Conservation (phyloP, 495 filamentous ascomycete genomes). For the Hyaloscypha hepaticicola region DNA sequence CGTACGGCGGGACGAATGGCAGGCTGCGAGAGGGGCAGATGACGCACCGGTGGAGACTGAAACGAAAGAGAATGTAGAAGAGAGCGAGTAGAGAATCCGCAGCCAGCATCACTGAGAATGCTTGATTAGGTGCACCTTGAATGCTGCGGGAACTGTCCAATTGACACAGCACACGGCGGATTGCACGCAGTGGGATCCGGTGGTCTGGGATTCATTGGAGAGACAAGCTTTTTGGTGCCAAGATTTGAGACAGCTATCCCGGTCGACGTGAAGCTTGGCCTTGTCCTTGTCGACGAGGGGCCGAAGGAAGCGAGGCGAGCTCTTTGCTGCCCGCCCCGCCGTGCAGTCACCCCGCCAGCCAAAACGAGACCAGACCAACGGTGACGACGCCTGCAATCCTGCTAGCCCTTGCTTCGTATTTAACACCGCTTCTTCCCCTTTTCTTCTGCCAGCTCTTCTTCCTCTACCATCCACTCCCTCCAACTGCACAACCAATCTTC, state of each 20-base stretch:
- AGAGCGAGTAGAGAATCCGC: background rate
- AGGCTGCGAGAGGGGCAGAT: background rate
- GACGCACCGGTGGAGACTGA: slow-evolving; percentile 12
- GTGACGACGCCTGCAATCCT: too few relatives aligned
- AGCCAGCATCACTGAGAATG: too few relatives aligned
- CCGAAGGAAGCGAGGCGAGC: too few relatives aligned
- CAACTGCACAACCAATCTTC: background rate
- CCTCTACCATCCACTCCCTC: background rate
- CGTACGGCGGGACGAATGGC: background rate
- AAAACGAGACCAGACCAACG: background rate
- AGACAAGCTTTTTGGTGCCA: slow-evolving; percentile 30
- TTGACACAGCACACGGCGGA: background rate
- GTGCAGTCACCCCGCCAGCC: background rate
- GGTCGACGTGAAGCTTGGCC: background rate
- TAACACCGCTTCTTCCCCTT: background rate
- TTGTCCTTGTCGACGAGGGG: background rate
- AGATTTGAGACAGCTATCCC: slow-evolving; percentile 23
- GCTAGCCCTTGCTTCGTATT: slow-evolving; percentile 1
- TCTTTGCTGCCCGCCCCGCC: background rate
- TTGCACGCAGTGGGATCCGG: background rate
- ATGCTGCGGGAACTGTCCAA: slow-evolving; percentile 13
- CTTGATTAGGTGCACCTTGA: too few relatives aligned
- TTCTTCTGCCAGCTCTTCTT: slow-evolving; percentile 1
- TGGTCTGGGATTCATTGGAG: background rate
- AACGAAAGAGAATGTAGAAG: background rate